phyloP scores from a whole-genome alignment of 306 rosid species.

The Rosa lucieae region DNA sequence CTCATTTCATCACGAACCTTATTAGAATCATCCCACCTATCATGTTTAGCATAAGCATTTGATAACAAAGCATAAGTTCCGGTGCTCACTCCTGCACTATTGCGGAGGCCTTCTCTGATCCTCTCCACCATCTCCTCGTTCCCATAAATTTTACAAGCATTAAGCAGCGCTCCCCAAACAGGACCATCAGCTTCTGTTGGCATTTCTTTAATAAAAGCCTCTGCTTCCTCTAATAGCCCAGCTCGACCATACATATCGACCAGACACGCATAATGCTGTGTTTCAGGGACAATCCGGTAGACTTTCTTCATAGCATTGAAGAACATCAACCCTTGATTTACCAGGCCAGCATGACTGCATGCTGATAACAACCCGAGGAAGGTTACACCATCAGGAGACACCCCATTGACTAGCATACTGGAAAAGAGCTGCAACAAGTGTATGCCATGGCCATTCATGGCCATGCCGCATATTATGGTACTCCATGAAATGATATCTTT shows the following conservation, averaged over 20 bases:
- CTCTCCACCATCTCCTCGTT: constrained; percentile 54
- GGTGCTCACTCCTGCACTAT: constrained; percentile 31
- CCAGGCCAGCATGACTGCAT: constrained; percentile 60
- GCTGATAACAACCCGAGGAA: constrained; percentile 68
- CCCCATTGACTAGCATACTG: constrained; percentile 64
- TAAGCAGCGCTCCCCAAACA: constrained; percentile 73
- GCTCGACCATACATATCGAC: constrained; percentile 54
- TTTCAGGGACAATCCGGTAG: constrained; percentile 36
- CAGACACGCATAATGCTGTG: constrained; percentile 35
- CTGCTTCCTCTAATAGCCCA: constrained; percentile 63
- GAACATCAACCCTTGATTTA: constrained; percentile 43
- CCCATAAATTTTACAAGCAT: constrained; percentile 67
- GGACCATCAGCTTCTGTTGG: constrained; percentile 41
- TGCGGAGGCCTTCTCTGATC: constrained; percentile 38
- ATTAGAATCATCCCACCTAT: constrained; percentile 71
- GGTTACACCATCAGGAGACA: constrained; percentile 63
- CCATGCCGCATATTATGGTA: constrained; percentile 64
- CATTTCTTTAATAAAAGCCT: constrained; percentile 43
- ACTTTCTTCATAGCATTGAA: constrained; percentile 59
- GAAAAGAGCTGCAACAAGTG: constrained; percentile 54
- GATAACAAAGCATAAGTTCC: constrained; percentile 73
- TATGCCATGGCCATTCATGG: constrained; percentile 67
- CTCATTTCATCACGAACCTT: constrained; percentile 55
- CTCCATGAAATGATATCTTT: constrained; percentile 80
- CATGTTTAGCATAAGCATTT: constrained; percentile 56